Evolutionary conservation across 768 basidiomycete genomes (phyloP).

Genomic region (Tricholomella constricta): DNA sequence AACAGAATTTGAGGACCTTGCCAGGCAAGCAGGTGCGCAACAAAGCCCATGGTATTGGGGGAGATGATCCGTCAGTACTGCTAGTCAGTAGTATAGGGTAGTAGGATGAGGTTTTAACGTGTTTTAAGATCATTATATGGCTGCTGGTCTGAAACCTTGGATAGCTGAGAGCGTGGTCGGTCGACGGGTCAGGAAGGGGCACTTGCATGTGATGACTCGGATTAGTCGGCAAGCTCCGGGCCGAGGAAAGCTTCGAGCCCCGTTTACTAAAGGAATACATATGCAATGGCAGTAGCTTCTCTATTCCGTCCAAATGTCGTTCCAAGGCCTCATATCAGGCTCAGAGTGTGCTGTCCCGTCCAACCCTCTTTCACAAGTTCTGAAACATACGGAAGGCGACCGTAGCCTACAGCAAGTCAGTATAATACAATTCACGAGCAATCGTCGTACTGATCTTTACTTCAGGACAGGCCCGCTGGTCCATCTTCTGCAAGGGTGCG

Average conservation of each 20-base stretch:
- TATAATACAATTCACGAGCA: constrained; percentile 3
- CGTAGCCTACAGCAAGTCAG: constrained; percentile 84
- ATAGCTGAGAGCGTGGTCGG: too few species aligned
- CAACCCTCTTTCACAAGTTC: constrained; percentile 86
- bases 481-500: constrained; percentile 72
- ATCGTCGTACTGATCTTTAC: constrained; percentile 1
- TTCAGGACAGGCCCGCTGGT: constrained; percentile 72
- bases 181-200: not conserved
- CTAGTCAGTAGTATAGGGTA: too few species aligned
- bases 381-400: constrained; percentile 89
- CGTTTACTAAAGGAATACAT: not conserved
- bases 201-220: not conserved
- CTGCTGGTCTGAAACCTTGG: too few species aligned
- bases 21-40: constrained; percentile 16
- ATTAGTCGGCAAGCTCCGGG: constrained; percentile 7
- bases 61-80: not conserved
- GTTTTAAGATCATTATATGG: too few species aligned
- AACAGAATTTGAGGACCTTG: constrained; percentile 49
- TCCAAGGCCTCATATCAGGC: constrained; percentile 82
- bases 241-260: not conserved
- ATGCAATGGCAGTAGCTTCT: not conserved
- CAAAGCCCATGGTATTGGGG: constrained; percentile 11
- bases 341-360: constrained; percentile 84
- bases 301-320: constrained; percentile 52
- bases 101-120: too few species aligned